Evolutionary conservation across 2,329 filamentous ascomycete genomes (phyloP).

Genomic region (Escovopsis sp.): DNA sequence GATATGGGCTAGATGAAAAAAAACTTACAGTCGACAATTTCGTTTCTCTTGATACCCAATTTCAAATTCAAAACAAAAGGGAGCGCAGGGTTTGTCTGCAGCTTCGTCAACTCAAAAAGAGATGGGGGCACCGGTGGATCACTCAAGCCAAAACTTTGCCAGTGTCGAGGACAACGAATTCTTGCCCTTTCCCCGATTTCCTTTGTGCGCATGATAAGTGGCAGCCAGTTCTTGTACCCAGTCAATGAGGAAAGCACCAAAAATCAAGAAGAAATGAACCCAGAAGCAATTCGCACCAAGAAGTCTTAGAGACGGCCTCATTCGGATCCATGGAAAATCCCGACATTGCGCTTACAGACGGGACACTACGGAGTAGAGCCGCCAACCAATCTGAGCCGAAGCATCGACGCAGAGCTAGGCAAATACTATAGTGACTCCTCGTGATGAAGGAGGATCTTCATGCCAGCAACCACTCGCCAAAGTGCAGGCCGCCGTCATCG

Average conservation of each 20-base stretch:
- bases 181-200: constrained; percentile 3
- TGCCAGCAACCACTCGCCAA: no score
- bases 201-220: constrained; percentile 4
- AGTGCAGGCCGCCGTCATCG: no score
- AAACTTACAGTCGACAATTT: constrained; percentile 1
- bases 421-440: no score
- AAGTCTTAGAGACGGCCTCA: not conserved
- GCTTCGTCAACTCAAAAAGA: constrained; percentile 1
- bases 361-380: no score
- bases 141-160: constrained; percentile 3
- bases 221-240: constrained; percentile 5
- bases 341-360: no score
- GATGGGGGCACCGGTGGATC: not conserved
- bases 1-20: not conserved
- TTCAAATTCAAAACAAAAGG: not conserved
- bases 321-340: no score
- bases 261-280: not conserved
- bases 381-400: no score
- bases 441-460: no score
- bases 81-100: not conserved
- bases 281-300: not conserved
- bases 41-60: constrained; percentile 4
- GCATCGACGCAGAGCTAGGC: no score
- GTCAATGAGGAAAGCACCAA: not conserved
- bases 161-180: constrained; percentile 4